These are phyloP conservation scores for Termitomyces sp. DNA, from an alignment of 1,284 basidiomycete species.

Conservation along the genomic window DNA sequence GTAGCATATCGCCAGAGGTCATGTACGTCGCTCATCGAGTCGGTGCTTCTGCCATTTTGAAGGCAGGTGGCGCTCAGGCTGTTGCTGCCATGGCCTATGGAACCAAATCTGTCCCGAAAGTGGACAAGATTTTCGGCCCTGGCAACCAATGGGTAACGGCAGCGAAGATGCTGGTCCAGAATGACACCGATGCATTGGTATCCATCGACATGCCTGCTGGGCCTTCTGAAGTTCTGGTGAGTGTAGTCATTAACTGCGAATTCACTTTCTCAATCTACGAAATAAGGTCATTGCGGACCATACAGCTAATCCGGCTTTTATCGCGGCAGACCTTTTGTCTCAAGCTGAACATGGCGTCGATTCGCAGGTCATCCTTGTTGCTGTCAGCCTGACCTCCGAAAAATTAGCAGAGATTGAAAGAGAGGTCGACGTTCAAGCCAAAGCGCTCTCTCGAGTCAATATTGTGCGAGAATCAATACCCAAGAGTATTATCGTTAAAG, in stretches of 20 bases:
- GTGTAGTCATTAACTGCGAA: constrained; percentile 27
- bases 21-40: constrained; percentile 90
- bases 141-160: constrained; percentile 99
- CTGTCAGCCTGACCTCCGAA: constrained; percentile 62
- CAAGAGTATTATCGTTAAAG: constrained; percentile 88
- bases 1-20: constrained; percentile 90
- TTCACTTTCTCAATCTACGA: neutral
- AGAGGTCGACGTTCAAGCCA: constrained; percentile 88
- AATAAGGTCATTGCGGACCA: constrained; percentile 87
- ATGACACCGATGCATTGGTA: constrained; percentile 95
- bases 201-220: constrained; percentile 99
- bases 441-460: constrained; percentile 80
- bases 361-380: constrained; percentile 94
- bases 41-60: constrained; percentile 84
- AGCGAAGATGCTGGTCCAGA: constrained; percentile 98
- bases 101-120: constrained; percentile 93
- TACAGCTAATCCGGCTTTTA: constrained; percentile 82
- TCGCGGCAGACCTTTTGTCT: constrained; percentile 93
- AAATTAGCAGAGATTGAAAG: constrained; percentile 74
- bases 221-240: constrained; percentile 91
- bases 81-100: constrained; percentile 98
- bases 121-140: constrained; percentile 99
- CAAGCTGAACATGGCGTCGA: constrained; percentile 99
- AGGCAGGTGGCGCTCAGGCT: constrained; percentile 95
- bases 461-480: constrained; percentile 89